Percentiles rank a stretch among this genome's conserved stretches.
Evolutionary conservation across 306 rosid species (phyloP).

Genomic region (Trifolium pratense): DNA sequence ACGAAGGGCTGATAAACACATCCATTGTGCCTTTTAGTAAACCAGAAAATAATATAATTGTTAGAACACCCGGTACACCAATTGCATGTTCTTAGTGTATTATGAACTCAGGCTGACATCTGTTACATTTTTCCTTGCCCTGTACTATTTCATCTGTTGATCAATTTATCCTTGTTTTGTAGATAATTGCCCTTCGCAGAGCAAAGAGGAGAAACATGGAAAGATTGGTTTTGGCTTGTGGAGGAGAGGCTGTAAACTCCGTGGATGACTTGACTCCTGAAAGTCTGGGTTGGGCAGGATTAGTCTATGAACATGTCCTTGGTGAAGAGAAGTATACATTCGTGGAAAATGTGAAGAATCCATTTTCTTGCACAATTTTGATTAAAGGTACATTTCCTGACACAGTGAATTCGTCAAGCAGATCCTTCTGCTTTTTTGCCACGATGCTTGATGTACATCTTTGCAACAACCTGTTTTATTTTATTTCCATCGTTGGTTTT

Average conservation of each 20-base stretch:
- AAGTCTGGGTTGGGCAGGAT: slow-evolving; percentile 98
- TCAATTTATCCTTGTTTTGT: slow-evolving; percentile 19
- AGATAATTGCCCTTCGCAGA: slow-evolving; percentile 95
- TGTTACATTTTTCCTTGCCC: background rate
- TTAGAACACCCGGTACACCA: background rate
- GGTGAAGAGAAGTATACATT: slow-evolving; percentile 98
- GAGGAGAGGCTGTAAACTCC: slow-evolving; percentile 95
- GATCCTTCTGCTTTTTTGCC: slow-evolving; percentile 9
- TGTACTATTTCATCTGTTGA: slow-evolving; percentile 16
- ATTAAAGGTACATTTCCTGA: slow-evolving; percentile 71
- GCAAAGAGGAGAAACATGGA: slow-evolving; percentile 99
- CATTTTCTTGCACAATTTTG: slow-evolving; percentile 92
- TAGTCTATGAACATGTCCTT: slow-evolving; percentile 93
- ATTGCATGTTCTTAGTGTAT: slow-evolving; percentile 16
- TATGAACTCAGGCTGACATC: background rate
- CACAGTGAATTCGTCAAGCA: slow-evolving; percentile 4
- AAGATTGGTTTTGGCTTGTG: slow-evolving; percentile 95
- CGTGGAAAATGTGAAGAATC: slow-evolving; percentile 90
- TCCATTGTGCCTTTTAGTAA: background rate
- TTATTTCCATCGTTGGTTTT: slow-evolving; percentile 31
- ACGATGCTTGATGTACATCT: background rate
- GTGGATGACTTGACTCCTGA: slow-evolving; percentile 90
- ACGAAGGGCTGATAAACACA: no score
- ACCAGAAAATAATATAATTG: background rate
- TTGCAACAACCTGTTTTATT: slow-evolving; percentile 6